Evolutionary conservation across 2,329 filamentous ascomycete species (phyloP).

Genomic region (Elsinoe perseae): DNA sequence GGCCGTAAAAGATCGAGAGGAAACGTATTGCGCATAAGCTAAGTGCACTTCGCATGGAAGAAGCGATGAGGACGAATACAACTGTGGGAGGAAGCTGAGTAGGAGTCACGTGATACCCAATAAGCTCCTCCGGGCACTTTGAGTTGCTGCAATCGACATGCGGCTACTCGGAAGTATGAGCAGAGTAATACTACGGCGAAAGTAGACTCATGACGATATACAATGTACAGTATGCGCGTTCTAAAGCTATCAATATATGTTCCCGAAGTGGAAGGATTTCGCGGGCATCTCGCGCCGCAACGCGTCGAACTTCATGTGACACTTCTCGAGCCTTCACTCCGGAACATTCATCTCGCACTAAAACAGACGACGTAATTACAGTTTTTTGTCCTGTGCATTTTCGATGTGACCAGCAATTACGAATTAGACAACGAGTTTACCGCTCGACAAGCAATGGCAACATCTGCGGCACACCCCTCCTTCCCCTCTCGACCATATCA

Average conservation of each 20-base stretch:
- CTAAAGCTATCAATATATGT: not conserved
- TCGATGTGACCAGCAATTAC: not conserved
- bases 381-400: not conserved
- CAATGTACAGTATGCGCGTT: not conserved
- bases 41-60: too few relatives aligned
- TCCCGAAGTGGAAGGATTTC: not conserved
- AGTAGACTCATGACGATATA: not conserved
- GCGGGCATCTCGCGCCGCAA: constrained; percentile 2
- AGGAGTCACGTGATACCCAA: too few relatives aligned
- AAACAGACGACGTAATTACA: not conserved
- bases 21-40: too few relatives aligned
- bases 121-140: too few relatives aligned
- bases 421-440: not conserved
- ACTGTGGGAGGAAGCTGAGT: too few relatives aligned
- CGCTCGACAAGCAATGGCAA: constrained; percentile 38
- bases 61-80: too few relatives aligned
- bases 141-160: too few relatives aligned
- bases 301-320: not conserved
- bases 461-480: constrained; percentile 45
- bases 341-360: not conserved
- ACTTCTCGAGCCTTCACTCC: not conserved
- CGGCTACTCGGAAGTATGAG: too few relatives aligned
- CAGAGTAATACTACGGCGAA: not conserved
- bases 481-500: constrained; percentile 50
- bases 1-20: too few relatives aligned